Base-by-base conservation (phyloP, 2,329 filamentous ascomycete genomes). In the Neopestalotiopsis clavispora region DNA sequence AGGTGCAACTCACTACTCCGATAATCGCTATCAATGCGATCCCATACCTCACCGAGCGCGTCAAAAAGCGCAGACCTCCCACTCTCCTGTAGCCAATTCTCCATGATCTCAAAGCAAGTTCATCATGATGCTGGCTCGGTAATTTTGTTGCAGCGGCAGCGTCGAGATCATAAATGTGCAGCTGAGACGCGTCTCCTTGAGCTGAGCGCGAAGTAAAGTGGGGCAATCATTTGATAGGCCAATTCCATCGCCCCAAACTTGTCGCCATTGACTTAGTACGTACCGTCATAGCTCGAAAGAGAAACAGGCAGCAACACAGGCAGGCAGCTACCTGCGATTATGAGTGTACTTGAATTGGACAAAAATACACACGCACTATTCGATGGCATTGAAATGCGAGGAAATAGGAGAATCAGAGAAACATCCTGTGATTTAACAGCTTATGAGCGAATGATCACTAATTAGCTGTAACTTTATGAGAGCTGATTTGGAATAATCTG, bases 21-120 rank as follows among this genome's bases (percentile, higher is more conserved):
- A 60, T 77, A 74, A n/a, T 75, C 69, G 52, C 71, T 69, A 69
- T 72, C 72, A 65, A 78, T 68, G 60, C 56, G 73, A 68, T 74
- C 72, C 69, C 74, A 79, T 10, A 69, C 74, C 60, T 73, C 69
- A 30, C 70, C 68, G 17, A 79, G 68, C 23, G 78, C 75, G 20
- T 78, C 72, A 40, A 75, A 69, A 34, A 79, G 69, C 68, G 74
- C 72, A 60, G 73, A 69, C 60, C 69, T 75, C 65, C 76, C 77
- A 23, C 72, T 72, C 56, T 74, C 73, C 45, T 65, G 67, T 67
- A 79, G 76, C 78, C 78, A 79, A 40, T 69, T 69, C 52, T 77
- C 76, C 77, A 79, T 79, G 23, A 30, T 40, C 34, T 20, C 34
- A 40, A 17, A 42, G 5, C 6, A 20, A 52, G 17, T 23, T 20